Conservation (phyloP, 2,329 filamentous ascomycete species). For the Alternaria brassicicola region DNA sequence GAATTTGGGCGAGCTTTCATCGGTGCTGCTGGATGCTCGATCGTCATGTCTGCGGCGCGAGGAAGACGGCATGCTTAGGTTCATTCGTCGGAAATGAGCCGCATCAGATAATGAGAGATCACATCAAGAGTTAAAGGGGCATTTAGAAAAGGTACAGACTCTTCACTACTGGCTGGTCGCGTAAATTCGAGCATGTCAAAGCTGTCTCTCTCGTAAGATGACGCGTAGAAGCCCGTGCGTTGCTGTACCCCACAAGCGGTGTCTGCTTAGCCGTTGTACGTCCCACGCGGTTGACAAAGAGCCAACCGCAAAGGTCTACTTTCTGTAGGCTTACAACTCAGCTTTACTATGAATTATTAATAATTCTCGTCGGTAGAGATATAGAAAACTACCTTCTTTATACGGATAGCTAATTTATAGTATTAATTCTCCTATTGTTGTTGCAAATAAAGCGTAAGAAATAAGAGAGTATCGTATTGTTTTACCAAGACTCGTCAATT, state of each 20-base stretch:
- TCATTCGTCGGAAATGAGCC: not conserved
- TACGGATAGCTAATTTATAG: too few relatives aligned
- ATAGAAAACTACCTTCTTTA: too few relatives aligned
- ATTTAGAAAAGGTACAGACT: constrained; percentile 2
- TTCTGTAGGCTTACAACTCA: too few relatives aligned
- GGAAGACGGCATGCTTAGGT: constrained; percentile 21
- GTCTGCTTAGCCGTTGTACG: not conserved
- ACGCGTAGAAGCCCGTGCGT: constrained; percentile 19
- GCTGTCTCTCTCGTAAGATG: constrained; percentile 9
- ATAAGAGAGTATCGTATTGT: too few relatives aligned
- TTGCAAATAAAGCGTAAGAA: too few relatives aligned
- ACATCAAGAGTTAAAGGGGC: not conserved
- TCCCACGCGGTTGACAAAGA: too few relatives aligned
- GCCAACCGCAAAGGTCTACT: too few relatives aligned
- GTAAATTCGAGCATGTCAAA: not conserved
- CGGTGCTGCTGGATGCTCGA: constrained; percentile 28
- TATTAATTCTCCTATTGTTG: too few relatives aligned
- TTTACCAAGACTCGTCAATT: too few relatives aligned
- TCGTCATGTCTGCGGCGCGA: constrained; percentile 20
- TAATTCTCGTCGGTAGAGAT: too few relatives aligned
- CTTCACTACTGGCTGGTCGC: not conserved
- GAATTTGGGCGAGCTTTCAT: constrained; percentile 26
- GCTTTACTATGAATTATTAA: too few relatives aligned
- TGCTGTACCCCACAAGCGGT: constrained; percentile 13
- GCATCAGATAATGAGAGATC: not conserved